A percentile compares a stretch with the other conserved stretches of the same genome.
Conservation (phyloP, 164 flowering plant genomes). For the Cinnamomum chago region DNA sequence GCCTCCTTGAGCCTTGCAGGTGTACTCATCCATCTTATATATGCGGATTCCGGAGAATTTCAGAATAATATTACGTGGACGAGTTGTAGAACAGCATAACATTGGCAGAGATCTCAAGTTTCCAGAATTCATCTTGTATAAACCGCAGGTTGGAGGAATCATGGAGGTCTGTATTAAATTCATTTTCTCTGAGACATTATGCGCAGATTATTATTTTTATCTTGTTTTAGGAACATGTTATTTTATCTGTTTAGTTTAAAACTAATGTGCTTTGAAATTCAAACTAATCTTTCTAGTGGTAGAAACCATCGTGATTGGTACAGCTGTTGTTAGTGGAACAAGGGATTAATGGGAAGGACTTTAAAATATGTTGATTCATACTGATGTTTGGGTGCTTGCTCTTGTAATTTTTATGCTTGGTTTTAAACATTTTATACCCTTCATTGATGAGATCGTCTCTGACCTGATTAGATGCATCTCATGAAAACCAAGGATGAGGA, state of each 20-base stretch:
- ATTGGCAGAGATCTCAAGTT: slow-evolving; percentile 73
- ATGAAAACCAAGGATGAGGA: too few relatives aligned
- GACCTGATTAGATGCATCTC: too few relatives aligned
- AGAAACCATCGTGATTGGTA: too few relatives aligned
- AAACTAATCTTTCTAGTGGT: too few relatives aligned
- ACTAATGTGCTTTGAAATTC: background rate
- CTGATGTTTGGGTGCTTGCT: background rate
- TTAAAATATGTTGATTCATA: too few relatives aligned
- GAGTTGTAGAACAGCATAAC: slow-evolving; percentile 62
- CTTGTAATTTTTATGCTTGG: too few relatives aligned
- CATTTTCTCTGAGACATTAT: too few relatives aligned
- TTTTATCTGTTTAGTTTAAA: background rate
- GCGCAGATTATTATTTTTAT: background rate
- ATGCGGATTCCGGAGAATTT: slow-evolving; percentile 62
- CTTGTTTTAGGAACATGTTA: background rate
- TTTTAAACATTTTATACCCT: too few relatives aligned
- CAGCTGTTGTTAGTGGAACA: too few relatives aligned
- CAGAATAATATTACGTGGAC: slow-evolving; percentile 67
- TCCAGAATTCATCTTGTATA: slow-evolving; percentile 67
- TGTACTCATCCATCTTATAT: slow-evolving; percentile 78
- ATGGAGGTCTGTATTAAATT: slow-evolving; percentile 48
- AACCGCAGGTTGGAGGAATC: slow-evolving; percentile 59
- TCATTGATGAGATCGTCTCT: too few relatives aligned
- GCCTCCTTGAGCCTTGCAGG: slow-evolving; percentile 23
- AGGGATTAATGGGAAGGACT: too few relatives aligned